Conservation (phyloP, 768 basidiomycete species). For the Auricularia sp. region DNA sequence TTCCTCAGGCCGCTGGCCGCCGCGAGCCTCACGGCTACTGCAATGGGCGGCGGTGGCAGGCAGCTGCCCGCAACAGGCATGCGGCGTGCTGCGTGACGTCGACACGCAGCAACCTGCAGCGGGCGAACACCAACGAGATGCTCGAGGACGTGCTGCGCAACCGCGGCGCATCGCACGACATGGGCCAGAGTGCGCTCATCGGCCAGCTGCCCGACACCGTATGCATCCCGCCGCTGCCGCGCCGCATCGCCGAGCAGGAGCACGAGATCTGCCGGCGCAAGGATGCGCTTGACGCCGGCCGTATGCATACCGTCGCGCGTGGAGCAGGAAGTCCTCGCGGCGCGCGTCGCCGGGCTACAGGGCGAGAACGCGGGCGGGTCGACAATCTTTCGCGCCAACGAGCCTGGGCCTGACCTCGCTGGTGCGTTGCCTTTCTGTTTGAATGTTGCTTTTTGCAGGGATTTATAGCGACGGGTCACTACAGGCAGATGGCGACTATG, state of each 20-base stretch:
- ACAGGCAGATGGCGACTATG: constrained; percentile 85
- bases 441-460: background rate
- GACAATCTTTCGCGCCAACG: constrained; percentile 47
- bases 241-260: constrained; percentile 54
- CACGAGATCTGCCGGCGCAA: constrained; percentile 66
- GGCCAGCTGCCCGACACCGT: no score
- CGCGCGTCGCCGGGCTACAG: no score
- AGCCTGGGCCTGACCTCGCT: constrained; percentile 97
- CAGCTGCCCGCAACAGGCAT: no score
- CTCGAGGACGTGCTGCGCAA: constrained; percentile 81
- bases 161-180: constrained; percentile 39
- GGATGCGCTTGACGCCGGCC: constrained; percentile 64
- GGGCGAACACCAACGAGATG: no score
- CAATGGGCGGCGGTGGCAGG: no score
- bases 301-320: constrained; percentile 41
- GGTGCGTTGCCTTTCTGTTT: constrained; percentile 31
- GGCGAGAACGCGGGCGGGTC: no score
- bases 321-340: no score
- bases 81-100: no score
- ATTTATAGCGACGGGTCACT: constrained; percentile 62
- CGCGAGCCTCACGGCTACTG: no score
- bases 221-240: constrained; percentile 44
- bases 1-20: no score
- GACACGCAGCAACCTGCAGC: no score
- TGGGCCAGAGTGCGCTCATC: no score